Evolutionary conservation across 176 grass and related monocot genomes (phyloP).

Genomic region (Aegilops tauschii): DNA sequence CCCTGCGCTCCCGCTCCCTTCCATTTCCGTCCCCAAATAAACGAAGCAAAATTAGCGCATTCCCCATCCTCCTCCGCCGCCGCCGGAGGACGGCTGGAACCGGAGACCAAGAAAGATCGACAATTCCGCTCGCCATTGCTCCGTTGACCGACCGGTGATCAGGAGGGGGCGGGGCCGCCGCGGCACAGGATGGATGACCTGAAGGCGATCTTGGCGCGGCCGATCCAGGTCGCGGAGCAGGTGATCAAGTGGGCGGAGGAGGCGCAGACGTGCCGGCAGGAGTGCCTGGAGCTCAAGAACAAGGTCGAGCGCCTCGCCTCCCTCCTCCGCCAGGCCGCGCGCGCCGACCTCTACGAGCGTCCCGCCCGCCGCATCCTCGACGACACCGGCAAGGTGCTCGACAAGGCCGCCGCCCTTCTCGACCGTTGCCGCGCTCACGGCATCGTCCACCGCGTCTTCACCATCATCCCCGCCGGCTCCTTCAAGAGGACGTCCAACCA

Average conservation of each 20-base stretch:
- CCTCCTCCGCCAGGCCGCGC: conserved; percentile 85
- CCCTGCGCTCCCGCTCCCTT: background rate
- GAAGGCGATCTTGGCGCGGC: conserved; percentile 71
- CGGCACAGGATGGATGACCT: conserved; percentile 58
- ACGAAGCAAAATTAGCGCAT: conserved; percentile 22
- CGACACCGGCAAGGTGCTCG: conserved; percentile 77
- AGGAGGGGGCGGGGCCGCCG: background rate
- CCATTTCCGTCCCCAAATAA: conserved; percentile 17
- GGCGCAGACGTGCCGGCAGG: conserved; percentile 52
- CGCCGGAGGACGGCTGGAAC: conserved; percentile 19
- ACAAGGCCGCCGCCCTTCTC: conserved; percentile 51
- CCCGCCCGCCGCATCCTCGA: conserved; percentile 80
- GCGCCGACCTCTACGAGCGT: conserved; percentile 87
- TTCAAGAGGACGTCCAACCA: conserved; percentile 50
- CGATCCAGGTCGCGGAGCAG: conserved; percentile 94
- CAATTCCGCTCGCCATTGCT: background rate
- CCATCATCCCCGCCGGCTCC: conserved; percentile 62
- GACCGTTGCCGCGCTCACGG: conserved; percentile 44
- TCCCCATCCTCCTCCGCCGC: conserved; percentile 19
- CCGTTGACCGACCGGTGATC: background rate
- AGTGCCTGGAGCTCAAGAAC: conserved; percentile 73
- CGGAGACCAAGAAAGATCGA: background rate
- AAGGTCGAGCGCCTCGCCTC: conserved; percentile 70
- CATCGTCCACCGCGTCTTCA: conserved; percentile 47
- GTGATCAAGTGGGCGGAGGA: conserved; percentile 85